phyloP scores from a whole-genome alignment of 2,329 filamentous ascomycete species.

The Sclerotinia glacialis region DNA sequence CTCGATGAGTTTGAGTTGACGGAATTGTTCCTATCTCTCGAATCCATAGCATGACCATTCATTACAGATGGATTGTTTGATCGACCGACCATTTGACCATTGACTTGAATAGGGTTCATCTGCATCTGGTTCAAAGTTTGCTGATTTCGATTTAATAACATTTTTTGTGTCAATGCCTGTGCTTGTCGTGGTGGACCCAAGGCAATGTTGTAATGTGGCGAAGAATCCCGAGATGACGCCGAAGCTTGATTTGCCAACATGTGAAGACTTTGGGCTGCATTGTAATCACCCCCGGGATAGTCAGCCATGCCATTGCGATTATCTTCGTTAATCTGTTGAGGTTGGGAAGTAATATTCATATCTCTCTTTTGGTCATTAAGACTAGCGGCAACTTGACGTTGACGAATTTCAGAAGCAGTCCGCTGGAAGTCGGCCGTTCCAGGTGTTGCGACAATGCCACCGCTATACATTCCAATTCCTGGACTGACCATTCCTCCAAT shows the following conservation, averaged over 20 bases:
- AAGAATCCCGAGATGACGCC: slow-evolving; percentile 57
- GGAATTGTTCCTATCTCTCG: not conserved
- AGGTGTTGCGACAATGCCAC: slow-evolving; percentile 69
- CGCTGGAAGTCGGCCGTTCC: slow-evolving; percentile 92
- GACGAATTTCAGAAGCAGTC: slow-evolving; percentile 56
- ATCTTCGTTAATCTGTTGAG: slow-evolving; percentile 45
- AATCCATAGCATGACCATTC: not conserved
- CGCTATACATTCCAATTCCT: slow-evolving; percentile 66
- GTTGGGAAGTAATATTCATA: slow-evolving; percentile 49
- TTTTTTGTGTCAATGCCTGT: not conserved
- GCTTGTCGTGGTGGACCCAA: not conserved
- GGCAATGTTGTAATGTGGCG: slow-evolving; percentile 43
- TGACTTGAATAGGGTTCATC: not conserved
- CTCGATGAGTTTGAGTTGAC: slow-evolving; percentile 7
- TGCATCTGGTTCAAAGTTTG: slow-evolving; percentile 31
- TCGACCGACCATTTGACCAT: not conserved
- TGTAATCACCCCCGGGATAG: slow-evolving; percentile 77
- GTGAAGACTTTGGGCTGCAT: slow-evolving; percentile 90
- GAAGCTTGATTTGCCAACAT: slow-evolving; percentile 66
- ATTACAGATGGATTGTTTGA: not conserved
- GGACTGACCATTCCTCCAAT: slow-evolving; percentile 59
- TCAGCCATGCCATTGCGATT: slow-evolving; percentile 47
- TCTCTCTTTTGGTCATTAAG: slow-evolving; percentile 62
- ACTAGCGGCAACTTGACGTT: slow-evolving; percentile 56
- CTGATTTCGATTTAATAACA: slow-evolving; percentile 48